Evolutionary conservation across 129 eudicot species (phyloP), one percentile per base, ranked within the genome.

Genomic region (Apium graveolens): DNA sequence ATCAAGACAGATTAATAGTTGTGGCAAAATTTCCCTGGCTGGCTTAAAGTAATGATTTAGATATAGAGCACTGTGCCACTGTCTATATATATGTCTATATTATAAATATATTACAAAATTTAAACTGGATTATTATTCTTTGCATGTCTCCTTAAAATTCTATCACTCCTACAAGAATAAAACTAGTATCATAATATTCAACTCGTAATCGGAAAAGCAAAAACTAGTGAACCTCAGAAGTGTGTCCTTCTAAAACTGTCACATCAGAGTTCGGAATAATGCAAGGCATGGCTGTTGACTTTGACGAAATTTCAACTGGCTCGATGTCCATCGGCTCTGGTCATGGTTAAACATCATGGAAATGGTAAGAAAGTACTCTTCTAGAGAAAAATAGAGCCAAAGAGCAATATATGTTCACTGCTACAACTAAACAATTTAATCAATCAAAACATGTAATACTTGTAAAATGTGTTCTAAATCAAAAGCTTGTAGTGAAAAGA

Each of bases 321-420:
- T 91, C 92, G 74, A 91, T 86, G 76, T 93, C 95, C 98, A 93
- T 91, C 24, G 97, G 92, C 83, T 91, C 97, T 37, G 92, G 84
- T 72, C 92, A 97, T 87, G 80, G 78, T 62, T 78, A 65, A 71
- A 75, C 81, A 42, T 43, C 29, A 74, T 76, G 74, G 41, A 74
- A 26, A 41, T 0, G 2, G 48, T 73, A 44, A 73, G 14, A 31
- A 41, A 7, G 18, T 29, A 73, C 53, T 35, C 24, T 5, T 7
- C 20, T 24, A 11, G 12, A 42, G 29, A 72, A 72, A 66, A 60
- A 60, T 13, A 53, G n/a, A 26, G 68, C 68, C 68, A 60, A 60
- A 26, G 32, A 60, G 32, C 68, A 60, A n/a, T n/a, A n/a, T n/a
- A 57, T 10, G n/a, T 9, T n/a, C 17, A 1, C 12, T 10, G 32